Evolutionary conservation across 495 filamentous ascomycete genomes (phyloP).

Genomic region (Neurospora sp.): DNA sequence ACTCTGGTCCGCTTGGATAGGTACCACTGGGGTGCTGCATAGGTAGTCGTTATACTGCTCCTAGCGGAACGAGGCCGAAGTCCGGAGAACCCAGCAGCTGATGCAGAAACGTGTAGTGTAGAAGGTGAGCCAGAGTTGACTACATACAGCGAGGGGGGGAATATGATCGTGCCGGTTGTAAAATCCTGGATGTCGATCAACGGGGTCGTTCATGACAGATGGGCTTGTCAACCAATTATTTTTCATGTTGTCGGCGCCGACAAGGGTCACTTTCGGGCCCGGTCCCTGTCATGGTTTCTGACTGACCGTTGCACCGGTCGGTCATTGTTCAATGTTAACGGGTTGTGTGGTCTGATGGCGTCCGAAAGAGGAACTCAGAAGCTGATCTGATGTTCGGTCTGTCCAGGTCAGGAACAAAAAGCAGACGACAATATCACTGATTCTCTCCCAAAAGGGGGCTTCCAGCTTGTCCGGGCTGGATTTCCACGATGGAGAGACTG

Average conservation of each 20-base stretch:
- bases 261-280: not conserved
- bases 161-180: not conserved
- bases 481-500: not conserved
- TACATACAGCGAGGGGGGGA: too few relatives aligned
- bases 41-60: too few relatives aligned
- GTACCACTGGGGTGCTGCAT: too few relatives aligned
- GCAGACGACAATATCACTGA: not conserved
- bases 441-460: not conserved
- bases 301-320: too few relatives aligned
- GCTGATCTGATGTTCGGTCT: not conserved
- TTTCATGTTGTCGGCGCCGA: not conserved
- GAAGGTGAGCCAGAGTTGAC: not conserved
- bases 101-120: too few relatives aligned
- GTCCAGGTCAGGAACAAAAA: not conserved
- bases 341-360: too few relatives aligned
- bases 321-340: too few relatives aligned
- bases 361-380: too few relatives aligned
- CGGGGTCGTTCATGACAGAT: not conserved
- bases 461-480: not conserved
- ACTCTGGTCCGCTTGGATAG: not conserved
- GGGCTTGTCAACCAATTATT: not conserved
- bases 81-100: not conserved
- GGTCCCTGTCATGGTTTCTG: not conserved
- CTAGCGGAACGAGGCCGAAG: not conserved
- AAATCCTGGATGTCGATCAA: not conserved